Base-by-base conservation (phyloP, 768 basidiomycete species). In the Tulasnella sp. region DNA sequence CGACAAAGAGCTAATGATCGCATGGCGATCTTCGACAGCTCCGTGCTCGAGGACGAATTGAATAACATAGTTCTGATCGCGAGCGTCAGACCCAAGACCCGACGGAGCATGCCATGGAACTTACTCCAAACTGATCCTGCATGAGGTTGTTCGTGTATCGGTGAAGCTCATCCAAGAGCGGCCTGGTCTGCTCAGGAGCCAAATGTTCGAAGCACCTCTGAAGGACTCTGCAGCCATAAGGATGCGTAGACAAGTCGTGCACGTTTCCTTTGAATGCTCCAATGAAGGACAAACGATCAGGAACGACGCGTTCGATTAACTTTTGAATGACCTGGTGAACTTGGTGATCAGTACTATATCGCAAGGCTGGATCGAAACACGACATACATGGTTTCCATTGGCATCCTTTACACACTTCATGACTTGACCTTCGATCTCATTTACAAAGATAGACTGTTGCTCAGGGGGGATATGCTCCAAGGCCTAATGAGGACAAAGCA, bases 181-280 rank as follows among this genome's bases (percentile, higher is more conserved):
- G 87, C 74, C 91, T 88, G 0, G 89, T 91, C 69, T 90, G 88
- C 13, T 88, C 88, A 35, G 90, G 88, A 0, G 93, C 89, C 35
- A 97, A 86, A 83, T 94, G 90, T 83, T 97, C 94, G 74, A 99
- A 90, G 83, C 94, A 95, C 77, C 95, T 89, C 83, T 98, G 97
- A 42, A 99, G 88, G 32, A 99, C 97, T 15, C 97, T 91, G 82
- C 97, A 99, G 0, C 96, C 96, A 81, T 94, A 98, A 0, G 94
- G 91, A 82, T 99, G 95, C 0, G 91, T 92, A 0, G 95, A 89
- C 32, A 99, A 86, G 78, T 93, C 91, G 79, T 89, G 89, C 37
- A 97, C 92, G 80, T 91, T 91, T 6, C 92, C 92, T 5, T 88
- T 86, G 86, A 98, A 96, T 5, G 87, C 85, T 69, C 88, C 86